phyloP scores from a whole-genome alignment of 75 land plant species.

The Picea glauca region DNA sequence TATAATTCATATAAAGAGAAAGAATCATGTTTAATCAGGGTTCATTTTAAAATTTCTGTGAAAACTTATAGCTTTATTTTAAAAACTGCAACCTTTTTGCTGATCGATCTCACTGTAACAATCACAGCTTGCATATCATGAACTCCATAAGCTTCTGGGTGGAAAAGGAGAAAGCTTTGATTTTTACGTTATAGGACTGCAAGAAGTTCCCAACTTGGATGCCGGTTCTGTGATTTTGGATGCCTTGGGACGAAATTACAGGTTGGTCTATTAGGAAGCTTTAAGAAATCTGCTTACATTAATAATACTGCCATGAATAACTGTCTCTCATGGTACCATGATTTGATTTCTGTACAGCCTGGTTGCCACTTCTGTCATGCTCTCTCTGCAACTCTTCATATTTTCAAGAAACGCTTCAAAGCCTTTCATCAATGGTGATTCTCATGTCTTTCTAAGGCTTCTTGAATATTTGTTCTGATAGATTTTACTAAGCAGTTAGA shows the following conservation, averaged over 20 bases:
- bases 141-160: constrained; percentile 4
- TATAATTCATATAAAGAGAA: no score
- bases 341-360: constrained; percentile 16
- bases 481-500: no score
- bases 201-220: constrained; percentile 37
- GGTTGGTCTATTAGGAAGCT: constrained; percentile 11
- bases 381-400: constrained; percentile 41
- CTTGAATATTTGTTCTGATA: neutral
- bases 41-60: no score
- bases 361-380: constrained; percentile 33
- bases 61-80: no score
- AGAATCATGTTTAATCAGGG: no score
- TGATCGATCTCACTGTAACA: no score
- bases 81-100: no score
- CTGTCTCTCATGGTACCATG: no score
- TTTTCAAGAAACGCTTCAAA: constrained; percentile 19
- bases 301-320: no score
- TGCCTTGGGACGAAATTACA: constrained; percentile 29
- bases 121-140: neutral
- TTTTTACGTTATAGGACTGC: constrained; percentile 42
- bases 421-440: constrained; percentile 25
- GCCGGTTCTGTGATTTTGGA: constrained; percentile 17
- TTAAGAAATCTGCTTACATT: neutral
- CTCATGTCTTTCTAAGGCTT: neutral
- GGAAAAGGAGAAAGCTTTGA: constrained; percentile 18